Evolutionary conservation across 805 yeast species (phyloP), one percentile per base, ranked within the genome.

Genomic region (Pichia gijzeniarum): DNA sequence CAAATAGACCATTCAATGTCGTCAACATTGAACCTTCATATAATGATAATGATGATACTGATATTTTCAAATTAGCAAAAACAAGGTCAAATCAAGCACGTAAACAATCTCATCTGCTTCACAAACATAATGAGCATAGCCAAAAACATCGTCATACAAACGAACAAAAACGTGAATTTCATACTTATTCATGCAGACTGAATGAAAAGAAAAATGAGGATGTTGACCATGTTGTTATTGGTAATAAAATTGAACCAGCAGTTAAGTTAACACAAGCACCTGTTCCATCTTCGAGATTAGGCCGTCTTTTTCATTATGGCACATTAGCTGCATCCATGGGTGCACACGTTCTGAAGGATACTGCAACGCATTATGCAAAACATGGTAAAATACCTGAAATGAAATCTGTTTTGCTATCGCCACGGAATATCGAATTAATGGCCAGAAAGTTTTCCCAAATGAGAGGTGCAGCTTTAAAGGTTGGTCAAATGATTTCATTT

Each of bases 391-490:
- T 69, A 0, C 71, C 81, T 7, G 64, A 75, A 30, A 61, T 81
- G 62, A 76, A 76, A 49, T 70, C 76, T 2, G 60, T 88, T 37
- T 69, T 95, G 2, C 70, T 93, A 55, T 82, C 86, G 3, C 90
- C 95, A 6, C 75, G 77, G 16, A 93, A 91, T 62, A 80, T 93
- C 36, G 96, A 91, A 56, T 65, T 95, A 43, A 78, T 93, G 70
- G 95, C 95, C 12, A 80, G 79, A 55, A 89, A 88, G 62, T 79
- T 93, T 55, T 79, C 93, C 42, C 80, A 86, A 59, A 93, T 93
- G 99, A 76, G 99, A 59, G 99, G 99, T n/a, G 99, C 98, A 2
- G 99, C 99, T 3, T 71, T 93, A 59, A 93, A 93, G 60, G 76
- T 93, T 45, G 99, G 99, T n/a, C 99, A 93, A 66, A 79, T 93